Evolutionary conservation across 169 alveolate species (phyloP).

Genomic region (Babesia divergens): DNA sequence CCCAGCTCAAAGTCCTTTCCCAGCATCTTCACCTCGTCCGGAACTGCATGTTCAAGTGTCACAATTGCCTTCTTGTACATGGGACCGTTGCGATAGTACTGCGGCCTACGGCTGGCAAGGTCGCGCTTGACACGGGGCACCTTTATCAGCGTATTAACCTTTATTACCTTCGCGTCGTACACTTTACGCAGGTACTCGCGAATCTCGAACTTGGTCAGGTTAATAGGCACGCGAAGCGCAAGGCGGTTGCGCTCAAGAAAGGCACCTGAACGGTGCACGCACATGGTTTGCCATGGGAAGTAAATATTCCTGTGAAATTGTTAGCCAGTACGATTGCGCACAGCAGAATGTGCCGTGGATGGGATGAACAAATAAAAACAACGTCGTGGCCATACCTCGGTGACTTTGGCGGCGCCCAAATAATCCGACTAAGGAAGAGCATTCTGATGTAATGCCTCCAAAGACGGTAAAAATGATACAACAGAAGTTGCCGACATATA

Average conservation of each 20-base stretch:
- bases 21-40: constrained; percentile 83
- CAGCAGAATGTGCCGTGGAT: neutral
- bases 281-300: constrained; percentile 84
- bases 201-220: constrained; percentile 83
- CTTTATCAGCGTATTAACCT: constrained; percentile 79
- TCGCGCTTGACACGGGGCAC: constrained; percentile 78
- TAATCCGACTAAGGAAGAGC: constrained; percentile 21
- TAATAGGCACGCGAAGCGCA: constrained; percentile 83
- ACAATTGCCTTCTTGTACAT: constrained; percentile 84
- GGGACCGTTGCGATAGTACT: constrained; percentile 82
- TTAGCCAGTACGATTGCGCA: neutral
- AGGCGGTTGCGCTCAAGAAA: constrained; percentile 80
- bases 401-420: constrained; percentile 69
- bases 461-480: too few species aligned
- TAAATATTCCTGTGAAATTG: constrained; percentile 73
- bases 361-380: neutral
- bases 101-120: constrained; percentile 60
- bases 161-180: constrained; percentile 80
- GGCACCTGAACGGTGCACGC: constrained; percentile 80
- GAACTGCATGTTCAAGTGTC: constrained; percentile 81
- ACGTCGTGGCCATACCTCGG: constrained; percentile 60
- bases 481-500: too few species aligned
- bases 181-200: constrained; percentile 81
- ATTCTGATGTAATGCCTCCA: too few species aligned
- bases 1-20: constrained; percentile 75